phyloP scores from a whole-genome alignment of 1,284 basidiomycete genomes.

The Phellopilus nigrolimitatus region DNA sequence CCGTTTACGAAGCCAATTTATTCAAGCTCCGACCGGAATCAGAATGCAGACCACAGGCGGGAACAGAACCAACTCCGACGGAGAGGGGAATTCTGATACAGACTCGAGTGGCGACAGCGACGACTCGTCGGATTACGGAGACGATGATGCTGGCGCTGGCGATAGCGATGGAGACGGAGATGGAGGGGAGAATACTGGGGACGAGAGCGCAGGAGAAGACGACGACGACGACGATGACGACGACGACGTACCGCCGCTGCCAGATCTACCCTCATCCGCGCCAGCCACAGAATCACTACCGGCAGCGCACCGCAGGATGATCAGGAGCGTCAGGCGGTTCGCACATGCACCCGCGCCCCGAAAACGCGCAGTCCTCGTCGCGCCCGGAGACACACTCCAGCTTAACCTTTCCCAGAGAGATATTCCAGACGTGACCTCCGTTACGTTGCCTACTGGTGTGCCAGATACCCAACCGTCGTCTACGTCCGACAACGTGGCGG shows the following conservation, averaged over 20 bases:
- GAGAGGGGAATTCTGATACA: neutral
- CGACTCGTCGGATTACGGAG: conserved; percentile 1
- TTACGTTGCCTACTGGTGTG: neutral
- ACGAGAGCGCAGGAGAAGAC: neutral
- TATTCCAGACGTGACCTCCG: neutral
- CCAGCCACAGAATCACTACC: no score
- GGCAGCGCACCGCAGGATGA: conserved; percentile 10
- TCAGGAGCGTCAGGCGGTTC: conserved; percentile 8
- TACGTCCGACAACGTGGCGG: conserved; percentile 23
- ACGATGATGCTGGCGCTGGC: neutral
- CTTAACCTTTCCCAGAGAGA: neutral
- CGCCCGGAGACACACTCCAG: neutral
- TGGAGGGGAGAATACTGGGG: no score
- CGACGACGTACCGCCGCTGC: neutral
- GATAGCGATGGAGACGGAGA: no score
- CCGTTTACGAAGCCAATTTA: no score
- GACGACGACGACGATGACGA: neutral
- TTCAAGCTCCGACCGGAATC: no score
- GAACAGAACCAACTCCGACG: conserved; percentile 13
- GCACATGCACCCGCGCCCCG: conserved; percentile 1
- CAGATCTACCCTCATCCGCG: neutral
- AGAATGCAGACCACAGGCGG: conserved; percentile 17
- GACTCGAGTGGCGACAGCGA: conserved; percentile 2
- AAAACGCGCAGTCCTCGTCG: neutral
- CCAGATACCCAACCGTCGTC: conserved; percentile 25